A percentile compares a stretch with the other conserved stretches of the same genome.
These are phyloP conservation scores for Athelia sp. DNA, from an alignment of 1,284 basidiomycete species.

Conservation along the genomic window DNA sequence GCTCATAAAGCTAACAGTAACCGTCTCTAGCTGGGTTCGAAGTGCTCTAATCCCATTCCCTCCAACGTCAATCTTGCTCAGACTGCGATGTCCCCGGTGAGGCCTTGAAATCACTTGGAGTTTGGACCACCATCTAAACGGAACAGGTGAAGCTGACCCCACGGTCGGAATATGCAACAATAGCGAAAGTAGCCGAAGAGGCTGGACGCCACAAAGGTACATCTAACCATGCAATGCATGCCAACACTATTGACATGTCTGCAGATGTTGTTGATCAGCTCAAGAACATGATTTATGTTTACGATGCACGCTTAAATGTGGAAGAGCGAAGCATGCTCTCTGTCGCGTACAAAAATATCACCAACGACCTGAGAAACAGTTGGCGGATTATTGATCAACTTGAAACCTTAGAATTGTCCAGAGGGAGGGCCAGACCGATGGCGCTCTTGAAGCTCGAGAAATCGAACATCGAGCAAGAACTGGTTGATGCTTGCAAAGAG, in stretches of 20 bases:
- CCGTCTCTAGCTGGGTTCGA: no score
- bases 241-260: background rate
- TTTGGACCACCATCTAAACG: background rate
- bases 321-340: conserved; percentile 69
- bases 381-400: conserved; percentile 57
- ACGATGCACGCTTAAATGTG: conserved; percentile 44
- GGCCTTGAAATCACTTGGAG: background rate
- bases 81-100: background rate
- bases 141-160: conserved; percentile 18
- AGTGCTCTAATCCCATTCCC: no score
- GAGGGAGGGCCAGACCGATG: conserved; percentile 30
- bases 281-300: conserved; percentile 46
- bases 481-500: conserved; percentile 53
- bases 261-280: conserved; percentile 57
- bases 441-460: conserved; percentile 48
- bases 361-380: conserved; percentile 53
- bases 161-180: conserved; percentile 37
- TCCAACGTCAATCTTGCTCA: no score
- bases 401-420: conserved; percentile 43
- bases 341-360: conserved; percentile 67
- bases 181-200: conserved; percentile 65
- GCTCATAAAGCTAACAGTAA: no score
- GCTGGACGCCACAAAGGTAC: conserved; percentile 63
- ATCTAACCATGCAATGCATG: conserved; percentile 5
- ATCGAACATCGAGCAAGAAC: conserved; percentile 49